A percentile compares a stretch with the other conserved stretches of the same genome.
Conservation (phyloP, 1,284 basidiomycete genomes). For the Ceratorhiza oryzae-sativae region DNA sequence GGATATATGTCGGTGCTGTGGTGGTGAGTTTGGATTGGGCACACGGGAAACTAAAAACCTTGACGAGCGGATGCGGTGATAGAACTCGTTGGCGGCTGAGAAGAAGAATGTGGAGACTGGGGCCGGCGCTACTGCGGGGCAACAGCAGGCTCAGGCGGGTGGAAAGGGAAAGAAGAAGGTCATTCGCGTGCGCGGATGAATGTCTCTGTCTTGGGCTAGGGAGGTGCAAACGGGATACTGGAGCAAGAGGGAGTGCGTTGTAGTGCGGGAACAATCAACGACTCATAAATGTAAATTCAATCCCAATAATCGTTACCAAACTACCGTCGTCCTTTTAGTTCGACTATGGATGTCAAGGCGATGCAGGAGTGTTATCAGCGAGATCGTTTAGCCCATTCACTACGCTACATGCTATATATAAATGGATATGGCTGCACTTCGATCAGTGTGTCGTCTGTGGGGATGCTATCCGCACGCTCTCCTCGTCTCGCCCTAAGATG, state of each 20-base stretch:
- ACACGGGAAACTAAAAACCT: constrained; percentile 44
- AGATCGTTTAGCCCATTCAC: too few species aligned
- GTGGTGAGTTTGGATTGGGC: constrained; percentile 51
- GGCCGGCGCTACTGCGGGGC: constrained; percentile 30
- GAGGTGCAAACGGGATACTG: not conserved
- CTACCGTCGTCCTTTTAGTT: not conserved
- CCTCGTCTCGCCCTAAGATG: constrained; percentile 43
- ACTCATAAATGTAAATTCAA: constrained; percentile 35
- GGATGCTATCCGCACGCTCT: constrained; percentile 34
- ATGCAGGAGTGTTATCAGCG: too few species aligned
- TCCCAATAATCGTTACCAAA: constrained; percentile 7
- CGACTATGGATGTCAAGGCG: not conserved
- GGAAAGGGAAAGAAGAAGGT: constrained; percentile 44
- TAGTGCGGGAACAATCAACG: not conserved
- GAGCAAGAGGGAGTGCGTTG: not conserved
- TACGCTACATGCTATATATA: too few species aligned
- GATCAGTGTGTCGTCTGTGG: not conserved
- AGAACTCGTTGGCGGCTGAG: constrained; percentile 44
- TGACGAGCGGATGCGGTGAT: constrained; percentile 46
- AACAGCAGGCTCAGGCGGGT: constrained; percentile 19
- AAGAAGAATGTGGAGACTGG: constrained; percentile 29
- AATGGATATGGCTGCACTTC: not conserved
- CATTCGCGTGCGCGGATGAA: constrained; percentile 39
- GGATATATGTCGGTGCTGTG: constrained; percentile 31
- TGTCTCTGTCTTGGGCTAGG: not conserved